Evolutionary conservation across 345 rosid species (phyloP).

Genomic region (Acer negundo): DNA sequence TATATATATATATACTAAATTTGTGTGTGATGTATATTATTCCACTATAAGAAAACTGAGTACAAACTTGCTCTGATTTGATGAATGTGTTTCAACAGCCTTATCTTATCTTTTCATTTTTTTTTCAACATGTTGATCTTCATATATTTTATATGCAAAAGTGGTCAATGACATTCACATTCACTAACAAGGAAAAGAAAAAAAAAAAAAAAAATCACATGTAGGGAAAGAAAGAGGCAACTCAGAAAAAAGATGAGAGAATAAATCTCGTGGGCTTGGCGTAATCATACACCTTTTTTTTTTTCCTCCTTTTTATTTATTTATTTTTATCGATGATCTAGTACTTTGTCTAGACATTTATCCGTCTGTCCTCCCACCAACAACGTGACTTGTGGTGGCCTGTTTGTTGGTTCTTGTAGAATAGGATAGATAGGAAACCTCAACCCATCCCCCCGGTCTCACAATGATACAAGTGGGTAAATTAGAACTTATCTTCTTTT

Average conservation of each 20-base stretch:
- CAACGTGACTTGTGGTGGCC: no score
- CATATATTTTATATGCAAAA: neutral
- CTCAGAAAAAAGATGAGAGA: no score
- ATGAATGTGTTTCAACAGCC: neutral
- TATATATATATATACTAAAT: neutral
- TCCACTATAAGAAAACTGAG: neutral
- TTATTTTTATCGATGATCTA: no score
- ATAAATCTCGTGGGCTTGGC: no score
- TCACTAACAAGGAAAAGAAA: neutral
- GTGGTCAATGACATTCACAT: neutral
- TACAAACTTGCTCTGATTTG: neutral
- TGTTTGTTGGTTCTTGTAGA: no score
- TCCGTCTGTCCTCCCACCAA: no score
- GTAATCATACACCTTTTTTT: no score
- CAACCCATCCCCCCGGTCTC: rapidly evolving
- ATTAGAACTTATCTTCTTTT: no score
- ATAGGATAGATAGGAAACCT: no score
- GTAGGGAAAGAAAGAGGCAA: neutral
- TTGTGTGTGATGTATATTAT: neutral
- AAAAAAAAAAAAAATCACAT: neutral
- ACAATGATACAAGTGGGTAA: no score
- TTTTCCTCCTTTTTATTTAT: no score
- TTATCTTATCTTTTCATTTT: neutral
- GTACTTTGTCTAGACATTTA: no score
- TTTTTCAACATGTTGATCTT: neutral